Evolutionary conservation across 805 yeast species (phyloP).

Genomic region (Candida broadrunensis): DNA sequence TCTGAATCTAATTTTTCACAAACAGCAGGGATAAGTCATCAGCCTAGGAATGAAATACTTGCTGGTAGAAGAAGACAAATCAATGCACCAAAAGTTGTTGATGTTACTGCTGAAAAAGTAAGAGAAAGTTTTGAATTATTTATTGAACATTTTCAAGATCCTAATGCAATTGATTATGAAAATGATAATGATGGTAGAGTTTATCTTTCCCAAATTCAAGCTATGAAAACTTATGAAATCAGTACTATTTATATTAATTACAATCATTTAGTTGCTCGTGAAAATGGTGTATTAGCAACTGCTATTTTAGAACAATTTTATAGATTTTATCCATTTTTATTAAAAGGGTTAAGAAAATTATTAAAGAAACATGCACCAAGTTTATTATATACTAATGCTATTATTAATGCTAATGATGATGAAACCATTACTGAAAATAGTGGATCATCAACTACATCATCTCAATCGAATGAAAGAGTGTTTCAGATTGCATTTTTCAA

Average conservation of each 20-base stretch:
- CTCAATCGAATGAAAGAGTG: conserved; percentile 61
- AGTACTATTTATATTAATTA: conserved; percentile 83
- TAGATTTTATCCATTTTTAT: conserved; percentile 83
- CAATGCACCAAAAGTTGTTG: conserved; percentile 82
- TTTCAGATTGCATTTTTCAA: conserved; percentile 89
- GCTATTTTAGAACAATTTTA: conserved; percentile 92
- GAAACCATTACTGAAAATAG: conserved; percentile 7
- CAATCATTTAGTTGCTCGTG: conserved; percentile 68
- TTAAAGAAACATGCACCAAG: conserved; percentile 75
- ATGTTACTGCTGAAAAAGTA: conserved; percentile 90
- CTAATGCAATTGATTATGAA: conserved; percentile 29
- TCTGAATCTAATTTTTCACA: conserved; percentile 7
- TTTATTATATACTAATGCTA: conserved; percentile 41
- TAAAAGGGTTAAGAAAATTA: conserved; percentile 68
- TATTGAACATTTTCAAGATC: conserved; percentile 59
- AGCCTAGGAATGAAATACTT: conserved; percentile 8
- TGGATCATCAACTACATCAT: conserved; percentile 39
- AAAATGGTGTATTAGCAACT: conserved; percentile 82
- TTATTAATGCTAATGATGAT: conserved; percentile 40
- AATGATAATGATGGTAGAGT: conserved; percentile 45
- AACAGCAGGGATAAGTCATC: conserved; percentile 1
- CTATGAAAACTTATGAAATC: conserved; percentile 73
- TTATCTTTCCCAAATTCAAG: conserved; percentile 76
- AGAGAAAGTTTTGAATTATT: conserved; percentile 87
- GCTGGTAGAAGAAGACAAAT: conserved; percentile 53